phyloP scores from a whole-genome alignment of 2,329 filamentous ascomycete species.

The Alternaria sp. region DNA sequence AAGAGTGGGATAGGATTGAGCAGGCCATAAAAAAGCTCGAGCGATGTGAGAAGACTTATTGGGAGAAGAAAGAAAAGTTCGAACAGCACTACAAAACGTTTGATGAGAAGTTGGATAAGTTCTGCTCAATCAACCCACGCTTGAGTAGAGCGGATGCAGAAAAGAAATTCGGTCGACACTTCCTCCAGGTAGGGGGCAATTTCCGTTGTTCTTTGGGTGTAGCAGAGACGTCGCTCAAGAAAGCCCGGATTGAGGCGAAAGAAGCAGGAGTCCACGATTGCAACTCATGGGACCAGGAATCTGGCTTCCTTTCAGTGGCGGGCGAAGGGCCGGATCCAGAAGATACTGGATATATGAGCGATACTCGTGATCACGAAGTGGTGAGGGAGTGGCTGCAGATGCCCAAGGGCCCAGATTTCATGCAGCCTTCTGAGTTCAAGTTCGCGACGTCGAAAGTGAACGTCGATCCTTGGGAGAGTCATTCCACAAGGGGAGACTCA shows the following conservation, averaged over 20 bases:
- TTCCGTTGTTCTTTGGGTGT: no score
- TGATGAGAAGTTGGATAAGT: not conserved
- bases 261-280: not conserved
- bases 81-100: not conserved
- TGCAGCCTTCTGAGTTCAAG: not conserved
- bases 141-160: not conserved
- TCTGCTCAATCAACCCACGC: not conserved
- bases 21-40: not conserved
- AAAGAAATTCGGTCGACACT: not conserved
- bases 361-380: not conserved
- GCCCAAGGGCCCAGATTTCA: rapidly evolving
- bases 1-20: not conserved
- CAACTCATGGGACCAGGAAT: not conserved
- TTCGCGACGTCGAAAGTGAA: not conserved
- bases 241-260: not conserved
- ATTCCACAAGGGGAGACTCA: not conserved
- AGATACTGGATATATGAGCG: not conserved
- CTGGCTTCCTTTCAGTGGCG: not conserved
- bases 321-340: not conserved
- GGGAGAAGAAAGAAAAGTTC: not conserved
- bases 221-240: not conserved
- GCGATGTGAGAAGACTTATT: not conserved
- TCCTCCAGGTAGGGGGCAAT: no score
- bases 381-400: not conserved
- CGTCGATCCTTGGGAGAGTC: not conserved